Evolutionary conservation across 192 early-diverging fungal species (phyloP), one percentile per base, ranked within the genome.

Genomic region (Gryganskiella cystojenkinii): DNA sequence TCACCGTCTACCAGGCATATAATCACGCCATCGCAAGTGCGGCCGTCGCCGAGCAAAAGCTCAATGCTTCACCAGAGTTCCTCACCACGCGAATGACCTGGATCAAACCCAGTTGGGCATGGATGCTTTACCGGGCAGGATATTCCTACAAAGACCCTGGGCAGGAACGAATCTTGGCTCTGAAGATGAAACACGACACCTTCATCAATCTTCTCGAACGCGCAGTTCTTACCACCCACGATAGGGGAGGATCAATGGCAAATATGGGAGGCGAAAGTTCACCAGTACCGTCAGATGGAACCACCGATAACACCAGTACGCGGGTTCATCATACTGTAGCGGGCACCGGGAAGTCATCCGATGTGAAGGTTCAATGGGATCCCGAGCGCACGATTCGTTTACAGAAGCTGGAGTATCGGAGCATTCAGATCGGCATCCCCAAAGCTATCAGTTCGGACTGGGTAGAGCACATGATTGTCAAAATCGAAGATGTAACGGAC

Each of bases 111-210:
- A 80, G 68, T 47, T 84, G 84, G 55, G 54, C 72, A 54, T 84
- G 83, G 83, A 84, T 84, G 83, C 82, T 84, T 72, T 80, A 84
- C 46, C 81, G 83, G 46, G 61, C 66, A 22, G 83, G 80, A 56
- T 84, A 83, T 83, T 80, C 64, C 43, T 69, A 64, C 22, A 84
- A 84, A 55, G 51, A 52, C 22, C 56, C 81, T 46, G 83, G 84
- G 61, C 71, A 81, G 60, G 44, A 64, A 53, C 58, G 58, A 61
- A 61, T 52, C 53, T 61, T 54, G 49, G 45, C 51, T 60, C 49
- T 69, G 19, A 52, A 42, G 24, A 52, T 60, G 45, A 51, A 50
- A 60, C 30, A 52, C 40, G 56, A 55, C 51, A 52, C 27, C 58
- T 53, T 53, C 45, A 70, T 35, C 31, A 70, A 59, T 58, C 44